Percentiles rank a stretch among this genome's conserved stretches.
Conservation (phyloP, 129 eudicot species). For the Flaveria ramosissima region DNA sequence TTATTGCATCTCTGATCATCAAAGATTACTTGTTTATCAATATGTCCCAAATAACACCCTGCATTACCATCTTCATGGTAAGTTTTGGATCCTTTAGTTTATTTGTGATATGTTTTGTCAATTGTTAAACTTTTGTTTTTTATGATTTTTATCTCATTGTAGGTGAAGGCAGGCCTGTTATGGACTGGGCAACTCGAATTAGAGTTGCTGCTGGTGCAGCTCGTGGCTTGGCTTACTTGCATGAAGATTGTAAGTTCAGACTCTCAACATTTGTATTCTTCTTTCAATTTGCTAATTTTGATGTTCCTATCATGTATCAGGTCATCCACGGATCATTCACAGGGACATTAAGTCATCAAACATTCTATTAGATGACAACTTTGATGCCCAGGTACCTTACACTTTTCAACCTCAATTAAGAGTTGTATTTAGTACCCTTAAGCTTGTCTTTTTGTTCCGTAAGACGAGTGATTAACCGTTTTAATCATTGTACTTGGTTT, state of each 20-base stretch:
- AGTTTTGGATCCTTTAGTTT: conserved; percentile 20
- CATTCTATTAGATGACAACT: conserved; percentile 63
- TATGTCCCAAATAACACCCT: conserved; percentile 83
- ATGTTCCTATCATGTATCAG: conserved; percentile 37
- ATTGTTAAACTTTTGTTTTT: neutral
- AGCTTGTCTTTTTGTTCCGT: neutral
- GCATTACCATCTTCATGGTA: conserved; percentile 89
- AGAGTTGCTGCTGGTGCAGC: conserved; percentile 98
- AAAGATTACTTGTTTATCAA: conserved; percentile 88
- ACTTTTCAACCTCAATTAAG: neutral
- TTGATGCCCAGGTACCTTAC: conserved; percentile 58
- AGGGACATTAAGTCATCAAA: conserved; percentile 71
- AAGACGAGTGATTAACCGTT: neutral
- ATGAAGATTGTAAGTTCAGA: conserved; percentile 66
- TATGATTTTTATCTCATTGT: conserved; percentile 23
- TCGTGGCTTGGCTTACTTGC: conserved; percentile 96
- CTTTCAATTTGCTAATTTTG: neutral
- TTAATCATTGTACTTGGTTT: neutral
- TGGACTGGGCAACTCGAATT: conserved; percentile 82
- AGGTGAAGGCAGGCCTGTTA: conserved; percentile 69
- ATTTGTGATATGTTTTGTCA: conserved; percentile 1
- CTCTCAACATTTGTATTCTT: neutral
- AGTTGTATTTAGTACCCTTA: neutral
- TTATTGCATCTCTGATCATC: conserved; percentile 78
- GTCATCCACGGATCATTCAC: conserved; percentile 80